phyloP scores from a whole-genome alignment of 116 monocot species.

The Cymodocea nodosa region DNA sequence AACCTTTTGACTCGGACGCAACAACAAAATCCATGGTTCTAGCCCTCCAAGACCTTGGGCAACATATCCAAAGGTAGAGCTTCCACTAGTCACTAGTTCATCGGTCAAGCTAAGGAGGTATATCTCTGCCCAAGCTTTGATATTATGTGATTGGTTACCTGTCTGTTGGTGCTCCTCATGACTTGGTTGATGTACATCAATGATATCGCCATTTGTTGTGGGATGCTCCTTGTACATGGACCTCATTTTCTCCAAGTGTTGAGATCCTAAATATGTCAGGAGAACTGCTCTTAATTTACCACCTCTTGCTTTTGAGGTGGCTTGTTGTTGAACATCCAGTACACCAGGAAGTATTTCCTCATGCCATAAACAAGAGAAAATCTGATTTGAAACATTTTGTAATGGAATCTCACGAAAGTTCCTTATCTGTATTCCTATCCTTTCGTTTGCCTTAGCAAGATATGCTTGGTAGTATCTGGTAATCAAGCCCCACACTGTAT shows the following conservation, averaged over 20 bases:
- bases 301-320: background rate
- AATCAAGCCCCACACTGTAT: conserved; percentile 22
- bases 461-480: conserved; percentile 26
- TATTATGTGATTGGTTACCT: conserved; percentile 29
- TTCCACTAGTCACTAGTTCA: conserved; percentile 34
- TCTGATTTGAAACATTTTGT: conserved; percentile 18
- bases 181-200: conserved; percentile 45
- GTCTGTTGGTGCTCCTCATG: conserved; percentile 37
- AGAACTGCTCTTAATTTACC: conserved; percentile 27
- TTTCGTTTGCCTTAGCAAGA: conserved; percentile 12
- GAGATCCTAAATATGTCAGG: conserved; percentile 29
- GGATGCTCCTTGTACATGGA: conserved; percentile 36
- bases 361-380: conserved; percentile 12
- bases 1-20: conserved; percentile 14
- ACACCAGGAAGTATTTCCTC: conserved; percentile 23
- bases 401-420: conserved; percentile 14
- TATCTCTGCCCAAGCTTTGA: conserved; percentile 55
- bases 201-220: conserved; percentile 18
- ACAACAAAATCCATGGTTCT: conserved; percentile 46
- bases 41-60: conserved; percentile 41
- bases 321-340: background rate
- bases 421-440: conserved; percentile 25
- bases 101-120: conserved; percentile 47
- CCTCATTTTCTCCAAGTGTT: conserved; percentile 29
- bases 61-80: conserved; percentile 62